Conservation (phyloP, 805 yeast genomes). For the Candida boidinii region DNA sequence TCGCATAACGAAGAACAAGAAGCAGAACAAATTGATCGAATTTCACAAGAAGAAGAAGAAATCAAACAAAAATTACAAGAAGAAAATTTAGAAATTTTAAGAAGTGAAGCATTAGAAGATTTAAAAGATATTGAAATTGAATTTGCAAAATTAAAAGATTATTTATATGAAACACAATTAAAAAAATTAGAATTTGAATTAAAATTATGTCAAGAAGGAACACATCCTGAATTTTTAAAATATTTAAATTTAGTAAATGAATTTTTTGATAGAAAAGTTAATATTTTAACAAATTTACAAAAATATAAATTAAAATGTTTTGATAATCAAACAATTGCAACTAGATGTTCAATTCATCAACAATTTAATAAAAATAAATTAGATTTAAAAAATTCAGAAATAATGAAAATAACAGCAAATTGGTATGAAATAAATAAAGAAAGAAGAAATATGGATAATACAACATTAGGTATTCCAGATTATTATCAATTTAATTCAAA, state of each 20-base stretch:
- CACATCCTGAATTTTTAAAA: constrained; percentile 81
- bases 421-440: constrained; percentile 94
- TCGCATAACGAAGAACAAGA: constrained; percentile 15
- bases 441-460: constrained; percentile 68
- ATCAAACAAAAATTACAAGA: constrained; percentile 11
- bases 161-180: constrained; percentile 76
- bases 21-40: constrained; percentile 16
- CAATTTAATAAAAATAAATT: constrained; percentile 61
- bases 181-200: constrained; percentile 72
- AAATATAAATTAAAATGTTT: constrained; percentile 70
- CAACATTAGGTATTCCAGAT: constrained; percentile 44
- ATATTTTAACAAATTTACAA: constrained; percentile 27
- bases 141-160: constrained; percentile 81
- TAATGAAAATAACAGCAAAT: constrained; percentile 65
- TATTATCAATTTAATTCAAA: constrained; percentile 25
- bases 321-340: constrained; percentile 71
- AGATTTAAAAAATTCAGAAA: constrained; percentile 57
- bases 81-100: constrained; percentile 28
- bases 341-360: constrained; percentile 76
- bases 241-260: constrained; percentile 65
- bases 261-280: constrained; percentile 62
- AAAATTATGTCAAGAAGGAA: constrained; percentile 77
- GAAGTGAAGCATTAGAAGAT: constrained; percentile 60
- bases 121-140: constrained; percentile 76
- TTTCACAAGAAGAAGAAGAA: constrained; percentile 10